Evolutionary conservation across 2,329 filamentous ascomycete species (phyloP).

Genomic region (Verticillium nonalfalfae): DNA sequence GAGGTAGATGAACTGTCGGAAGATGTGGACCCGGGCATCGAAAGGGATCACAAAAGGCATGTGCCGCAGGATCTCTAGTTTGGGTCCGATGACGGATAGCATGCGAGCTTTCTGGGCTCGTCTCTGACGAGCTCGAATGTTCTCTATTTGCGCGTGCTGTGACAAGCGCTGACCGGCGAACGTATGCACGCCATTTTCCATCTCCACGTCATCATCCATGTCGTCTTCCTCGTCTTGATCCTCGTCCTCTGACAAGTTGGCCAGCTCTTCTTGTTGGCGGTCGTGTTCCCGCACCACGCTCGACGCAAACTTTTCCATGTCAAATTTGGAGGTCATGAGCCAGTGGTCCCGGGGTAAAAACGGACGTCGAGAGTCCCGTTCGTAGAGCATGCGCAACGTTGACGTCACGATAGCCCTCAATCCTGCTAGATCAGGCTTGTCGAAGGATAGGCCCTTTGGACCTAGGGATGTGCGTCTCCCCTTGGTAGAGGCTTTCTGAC

Average conservation of each 20-base stretch:
- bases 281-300: conserved; percentile 87
- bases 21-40: conserved; percentile 82
- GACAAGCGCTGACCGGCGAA: conserved; percentile 52
- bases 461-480: background rate
- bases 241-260: conserved; percentile 7
- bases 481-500: background rate
- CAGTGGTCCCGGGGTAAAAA: conserved; percentile 84
- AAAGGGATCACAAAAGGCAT: conserved; percentile 98
- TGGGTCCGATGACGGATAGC: conserved; percentile 73
- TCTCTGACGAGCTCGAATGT: conserved; percentile 56
- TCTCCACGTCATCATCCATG: conserved; percentile 13
- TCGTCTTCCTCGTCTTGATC: conserved; percentile 29
- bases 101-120: conserved; percentile 63
- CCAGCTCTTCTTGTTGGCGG: conserved; percentile 55
- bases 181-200: conserved; percentile 18
- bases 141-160: conserved; percentile 58
- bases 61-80: conserved; percentile 85
- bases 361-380: conserved; percentile 80
- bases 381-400: conserved; percentile 81
- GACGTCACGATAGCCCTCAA: conserved; percentile 75
- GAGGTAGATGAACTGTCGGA: conserved; percentile 81
- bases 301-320: conserved; percentile 82
- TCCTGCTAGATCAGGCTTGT: conserved; percentile 61
- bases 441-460: background rate
- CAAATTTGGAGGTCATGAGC: conserved; percentile 84